Conservation (phyloP, 441 rosid species). For the Rhodomyrtus psidioides region DNA sequence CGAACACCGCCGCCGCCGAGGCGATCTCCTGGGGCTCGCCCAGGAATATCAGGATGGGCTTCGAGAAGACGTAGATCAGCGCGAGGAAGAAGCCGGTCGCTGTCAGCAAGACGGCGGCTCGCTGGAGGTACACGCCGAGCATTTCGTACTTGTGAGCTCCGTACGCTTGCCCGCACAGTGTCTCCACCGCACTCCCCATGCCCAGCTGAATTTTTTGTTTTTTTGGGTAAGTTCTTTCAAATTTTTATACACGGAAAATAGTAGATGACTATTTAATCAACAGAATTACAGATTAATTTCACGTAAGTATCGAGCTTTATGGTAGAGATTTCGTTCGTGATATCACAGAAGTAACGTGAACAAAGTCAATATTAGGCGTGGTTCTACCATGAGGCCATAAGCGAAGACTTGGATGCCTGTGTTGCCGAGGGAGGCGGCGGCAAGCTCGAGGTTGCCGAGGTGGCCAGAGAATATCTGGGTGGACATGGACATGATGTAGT, state of each 20-base stretch:
- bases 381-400: slow-evolving; percentile 52
- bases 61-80: slow-evolving; percentile 1
- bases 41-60: slow-evolving; percentile 3
- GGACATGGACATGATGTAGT: slow-evolving; percentile 61
- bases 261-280: background rate
- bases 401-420: slow-evolving; percentile 63
- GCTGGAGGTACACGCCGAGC: slow-evolving; percentile 6
- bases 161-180: slow-evolving; percentile 8
- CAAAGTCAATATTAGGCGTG: background rate
- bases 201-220: background rate
- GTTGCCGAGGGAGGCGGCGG: slow-evolving; percentile 63
- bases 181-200: slow-evolving; percentile 9
- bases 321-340: background rate
- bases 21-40: slow-evolving; percentile 22
- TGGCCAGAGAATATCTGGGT: slow-evolving; percentile 63
- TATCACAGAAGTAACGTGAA: background rate
- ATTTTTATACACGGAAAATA: background rate
- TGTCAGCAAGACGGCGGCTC: background rate
- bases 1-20: slow-evolving; percentile 42
- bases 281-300: background rate
- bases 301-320: background rate
- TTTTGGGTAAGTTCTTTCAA: no score
- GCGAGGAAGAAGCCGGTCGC: slow-evolving; percentile 3
- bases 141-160: slow-evolving; percentile 1
- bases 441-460: slow-evolving; percentile 63